Evolutionary conservation across 345 rosid genomes (phyloP).

Genomic region (Geranium rotundifolium): DNA sequence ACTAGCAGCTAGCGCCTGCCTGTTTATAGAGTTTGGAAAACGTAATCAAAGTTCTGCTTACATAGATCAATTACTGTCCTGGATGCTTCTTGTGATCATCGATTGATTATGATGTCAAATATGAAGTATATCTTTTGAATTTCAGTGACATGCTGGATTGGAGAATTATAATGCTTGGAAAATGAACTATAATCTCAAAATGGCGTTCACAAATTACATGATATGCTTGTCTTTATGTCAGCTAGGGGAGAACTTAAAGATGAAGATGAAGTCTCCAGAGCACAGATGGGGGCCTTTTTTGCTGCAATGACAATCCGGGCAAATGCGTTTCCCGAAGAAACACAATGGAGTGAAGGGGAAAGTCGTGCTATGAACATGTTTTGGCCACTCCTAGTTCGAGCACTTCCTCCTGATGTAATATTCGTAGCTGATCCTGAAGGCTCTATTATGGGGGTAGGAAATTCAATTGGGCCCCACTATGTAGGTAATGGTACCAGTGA

Average conservation of each 20-base stretch:
- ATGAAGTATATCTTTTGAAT: no score
- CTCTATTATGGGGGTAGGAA: conserved; percentile 63
- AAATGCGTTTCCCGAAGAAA: conserved; percentile 77
- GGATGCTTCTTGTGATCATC: no score
- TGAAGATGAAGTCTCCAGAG: conserved; percentile 69
- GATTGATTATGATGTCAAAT: no score
- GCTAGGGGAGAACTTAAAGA: conserved; percentile 68
- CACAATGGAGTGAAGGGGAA: conserved; percentile 97
- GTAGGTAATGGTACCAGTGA: conserved; percentile 58
- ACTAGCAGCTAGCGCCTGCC: no score
- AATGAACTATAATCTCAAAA: no score
- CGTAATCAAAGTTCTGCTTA: no score
- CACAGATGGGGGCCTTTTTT: conserved; percentile 95
- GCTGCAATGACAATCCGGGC: conserved; percentile 92
- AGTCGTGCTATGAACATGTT: conserved; percentile 54
- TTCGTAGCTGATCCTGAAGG: conserved; percentile 97
- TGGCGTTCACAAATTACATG: background rate
- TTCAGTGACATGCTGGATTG: no score
- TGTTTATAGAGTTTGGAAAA: no score
- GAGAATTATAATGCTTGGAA: background rate
- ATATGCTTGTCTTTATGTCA: conserved; percentile 14
- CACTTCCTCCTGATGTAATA: conserved; percentile 67
- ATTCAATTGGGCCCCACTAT: conserved; percentile 64
- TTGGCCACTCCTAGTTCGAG: conserved; percentile 71
- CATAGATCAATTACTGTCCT: no score